Evolutionary conservation across 139 green algal species (phyloP).

Genomic region (Closterium sp.): DNA sequence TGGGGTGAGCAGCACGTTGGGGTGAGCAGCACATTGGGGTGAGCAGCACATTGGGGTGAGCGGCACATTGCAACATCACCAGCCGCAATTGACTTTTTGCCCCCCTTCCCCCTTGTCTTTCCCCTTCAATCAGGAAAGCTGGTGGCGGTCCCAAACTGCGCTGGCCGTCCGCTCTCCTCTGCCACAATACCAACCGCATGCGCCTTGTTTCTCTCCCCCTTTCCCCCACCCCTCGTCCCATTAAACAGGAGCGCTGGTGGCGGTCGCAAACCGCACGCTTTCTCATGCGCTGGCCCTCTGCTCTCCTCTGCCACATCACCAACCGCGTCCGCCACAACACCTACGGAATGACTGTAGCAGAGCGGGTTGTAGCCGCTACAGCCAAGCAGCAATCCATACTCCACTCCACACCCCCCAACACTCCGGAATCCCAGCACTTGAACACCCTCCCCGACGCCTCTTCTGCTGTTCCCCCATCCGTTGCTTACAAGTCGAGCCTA

Average conservation of each 20-base stretch:
- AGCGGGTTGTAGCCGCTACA: neutral
- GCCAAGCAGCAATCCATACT: neutral
- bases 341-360: slow-evolving; percentile 6
- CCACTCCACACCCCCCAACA: neutral
- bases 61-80: too few species aligned
- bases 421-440: neutral
- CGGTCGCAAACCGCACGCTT: slow-evolving; percentile 7
- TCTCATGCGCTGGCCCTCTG: slow-evolving; percentile 13
- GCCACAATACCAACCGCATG: too few species aligned
- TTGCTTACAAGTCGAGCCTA: neutral
- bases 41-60: too few species aligned
- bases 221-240: neutral
- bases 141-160: neutral
- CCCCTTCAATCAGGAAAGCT: neutral
- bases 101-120: too few species aligned
- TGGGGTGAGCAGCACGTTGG: too few species aligned
- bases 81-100: too few species aligned
- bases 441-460: neutral
- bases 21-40: too few species aligned
- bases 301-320: neutral
- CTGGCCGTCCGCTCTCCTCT: too few species aligned
- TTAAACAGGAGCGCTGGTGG: slow-evolving; percentile 19
- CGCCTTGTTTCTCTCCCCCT: neutral
- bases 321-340: slow-evolving; percentile 25
- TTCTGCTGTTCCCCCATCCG: neutral